Conservation (phyloP, 495 filamentous ascomycete species). For the Aspergillus ellipticus region DNA sequence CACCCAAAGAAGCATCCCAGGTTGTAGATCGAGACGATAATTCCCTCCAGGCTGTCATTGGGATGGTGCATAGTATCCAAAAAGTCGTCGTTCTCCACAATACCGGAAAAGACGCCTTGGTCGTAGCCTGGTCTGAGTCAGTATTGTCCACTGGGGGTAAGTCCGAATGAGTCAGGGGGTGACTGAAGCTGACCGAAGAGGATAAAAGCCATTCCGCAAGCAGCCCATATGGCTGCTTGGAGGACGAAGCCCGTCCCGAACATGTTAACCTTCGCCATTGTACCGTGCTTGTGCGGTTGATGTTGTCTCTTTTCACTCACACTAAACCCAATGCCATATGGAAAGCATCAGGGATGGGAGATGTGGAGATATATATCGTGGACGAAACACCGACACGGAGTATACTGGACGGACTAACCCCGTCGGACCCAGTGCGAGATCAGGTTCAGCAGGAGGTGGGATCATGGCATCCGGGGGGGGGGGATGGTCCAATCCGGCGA, state of each 20-base stretch:
- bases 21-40: conserved; percentile 50
- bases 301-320: not conserved
- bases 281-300: not conserved
- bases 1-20: conserved; percentile 47
- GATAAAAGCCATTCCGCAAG: conserved; percentile 24
- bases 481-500: not conserved
- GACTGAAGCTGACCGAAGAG: conserved; percentile 14
- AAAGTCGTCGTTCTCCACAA: conserved; percentile 47
- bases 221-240: conserved; percentile 20
- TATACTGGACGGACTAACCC: too few species aligned
- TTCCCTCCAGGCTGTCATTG: conserved; percentile 38
- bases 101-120: conserved; percentile 52
- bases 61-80: conserved; percentile 42
- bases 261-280: conserved; percentile 16
- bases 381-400: not conserved
- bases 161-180: not conserved
- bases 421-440: too few species aligned
- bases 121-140: conserved; percentile 39
- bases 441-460: too few species aligned
- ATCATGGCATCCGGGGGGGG: too few species aligned
- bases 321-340: not conserved
- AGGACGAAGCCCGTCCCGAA: conserved; percentile 18
- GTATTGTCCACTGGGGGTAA: not conserved
- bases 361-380: not conserved
- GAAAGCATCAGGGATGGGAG: not conserved